Evolutionary conservation across 805 yeast genomes (phyloP).

Genomic region (Wickerhamia fluorescens): DNA sequence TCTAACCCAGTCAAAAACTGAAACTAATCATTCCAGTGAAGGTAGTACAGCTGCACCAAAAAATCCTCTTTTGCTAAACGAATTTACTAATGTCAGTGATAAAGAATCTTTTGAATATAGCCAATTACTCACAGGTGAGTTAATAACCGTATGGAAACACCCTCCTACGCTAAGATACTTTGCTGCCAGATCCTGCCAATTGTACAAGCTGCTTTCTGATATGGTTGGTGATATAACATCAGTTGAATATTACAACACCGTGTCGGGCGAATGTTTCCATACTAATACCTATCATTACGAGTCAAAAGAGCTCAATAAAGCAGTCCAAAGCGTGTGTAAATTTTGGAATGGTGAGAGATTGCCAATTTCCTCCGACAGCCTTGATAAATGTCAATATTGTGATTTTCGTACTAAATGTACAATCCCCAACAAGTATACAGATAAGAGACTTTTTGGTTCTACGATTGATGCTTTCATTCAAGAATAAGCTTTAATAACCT

Average conservation of each 20-base stretch:
- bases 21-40: too few species aligned
- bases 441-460: too few species aligned
- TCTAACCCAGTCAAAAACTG: too few species aligned
- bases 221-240: constrained; percentile 34
- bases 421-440: constrained; percentile 7
- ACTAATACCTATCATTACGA: constrained; percentile 34
- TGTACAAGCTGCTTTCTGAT: constrained; percentile 28
- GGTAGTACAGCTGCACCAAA: too few species aligned
- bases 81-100: too few species aligned
- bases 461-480: too few species aligned
- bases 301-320: constrained; percentile 16
- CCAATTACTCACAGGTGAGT: constrained; percentile 16
- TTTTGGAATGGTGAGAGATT: constrained; percentile 56
- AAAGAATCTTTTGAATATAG: constrained; percentile 11
- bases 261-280: constrained; percentile 28
- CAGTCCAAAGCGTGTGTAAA: constrained; percentile 26
- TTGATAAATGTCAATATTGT: constrained; percentile 46
- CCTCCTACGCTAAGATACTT: constrained; percentile 54
- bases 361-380: constrained; percentile 39
- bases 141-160: constrained; percentile 39
- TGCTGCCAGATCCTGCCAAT: constrained; percentile 48
- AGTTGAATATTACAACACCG: constrained; percentile 45
- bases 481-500: not conserved
- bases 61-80: too few species aligned
- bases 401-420: constrained; percentile 33